A percentile compares a stretch with the other conserved stretches of the same genome.
Evolutionary conservation across 345 rosid species (phyloP).

Genomic region (Camelina hispida): DNA sequence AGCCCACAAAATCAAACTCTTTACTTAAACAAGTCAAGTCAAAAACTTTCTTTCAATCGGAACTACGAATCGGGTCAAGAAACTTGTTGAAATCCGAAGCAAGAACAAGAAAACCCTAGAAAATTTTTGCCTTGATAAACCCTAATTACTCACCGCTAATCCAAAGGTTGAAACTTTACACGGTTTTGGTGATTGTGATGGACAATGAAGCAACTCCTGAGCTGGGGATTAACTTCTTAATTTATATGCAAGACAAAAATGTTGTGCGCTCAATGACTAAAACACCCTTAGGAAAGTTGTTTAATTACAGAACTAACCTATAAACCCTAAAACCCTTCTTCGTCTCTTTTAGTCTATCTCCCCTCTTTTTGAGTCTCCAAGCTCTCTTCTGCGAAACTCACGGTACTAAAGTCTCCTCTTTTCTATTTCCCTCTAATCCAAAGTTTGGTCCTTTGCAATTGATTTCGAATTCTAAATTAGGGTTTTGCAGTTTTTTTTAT

Average conservation of each 20-base stretch:
- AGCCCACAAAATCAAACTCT: neutral
- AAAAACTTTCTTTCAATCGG: too few relatives aligned
- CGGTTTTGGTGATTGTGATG: conserved; percentile 5
- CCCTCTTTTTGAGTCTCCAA: conserved; percentile 9
- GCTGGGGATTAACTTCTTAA: neutral
- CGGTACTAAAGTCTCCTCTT: conserved; percentile 35
- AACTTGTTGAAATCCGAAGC: neutral
- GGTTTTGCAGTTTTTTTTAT: neutral
- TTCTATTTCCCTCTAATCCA: neutral
- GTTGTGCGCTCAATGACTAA: neutral
- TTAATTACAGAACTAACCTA: conserved; percentile 27
- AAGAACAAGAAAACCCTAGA: neutral
- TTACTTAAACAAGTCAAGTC: neutral
- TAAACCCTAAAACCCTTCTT: conserved; percentile 36
- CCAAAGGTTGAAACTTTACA: conserved; percentile 20
- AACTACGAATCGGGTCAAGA: neutral
- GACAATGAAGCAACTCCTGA: neutral
- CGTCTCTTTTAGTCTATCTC: neutral
- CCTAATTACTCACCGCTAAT: conserved; percentile 35
- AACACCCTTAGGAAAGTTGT: neutral
- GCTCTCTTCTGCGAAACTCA: conserved; percentile 13
- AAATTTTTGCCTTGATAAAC: conserved; percentile 12
- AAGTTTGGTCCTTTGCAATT: conserved; percentile 8
- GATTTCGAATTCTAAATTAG: neutral
- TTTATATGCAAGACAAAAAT: neutral